phyloP scores from a whole-genome alignment of 164 flowering plant species.

The Malania oleifera region DNA sequence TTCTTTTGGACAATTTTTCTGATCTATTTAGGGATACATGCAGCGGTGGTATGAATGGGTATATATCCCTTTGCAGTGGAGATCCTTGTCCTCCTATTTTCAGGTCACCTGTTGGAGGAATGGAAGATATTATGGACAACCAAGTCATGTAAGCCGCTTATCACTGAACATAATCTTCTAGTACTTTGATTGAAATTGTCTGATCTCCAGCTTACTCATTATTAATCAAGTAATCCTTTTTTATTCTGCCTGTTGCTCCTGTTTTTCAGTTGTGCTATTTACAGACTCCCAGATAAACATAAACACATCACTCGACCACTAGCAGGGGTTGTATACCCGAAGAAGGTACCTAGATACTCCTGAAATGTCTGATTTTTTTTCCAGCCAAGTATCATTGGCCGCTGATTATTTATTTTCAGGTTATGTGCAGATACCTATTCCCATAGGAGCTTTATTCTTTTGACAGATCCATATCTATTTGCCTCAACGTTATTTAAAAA shows the following conservation, averaged over 20 bases:
- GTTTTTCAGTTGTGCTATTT: slow-evolving; percentile 68
- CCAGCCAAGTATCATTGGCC: too few relatives aligned
- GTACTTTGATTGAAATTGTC: slow-evolving; percentile 3
- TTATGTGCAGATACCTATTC: too few relatives aligned
- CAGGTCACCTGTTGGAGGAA: slow-evolving; percentile 64
- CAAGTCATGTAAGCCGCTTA: slow-evolving; percentile 78
- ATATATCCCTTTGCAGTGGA: slow-evolving; percentile 77
- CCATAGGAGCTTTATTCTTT: too few relatives aligned
- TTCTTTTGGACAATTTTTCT: slow-evolving; percentile 24
- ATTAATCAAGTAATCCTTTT: neutral
- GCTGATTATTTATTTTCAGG: too few relatives aligned
- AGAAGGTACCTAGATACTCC: slow-evolving; percentile 49
- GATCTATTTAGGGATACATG: slow-evolving; percentile 44
- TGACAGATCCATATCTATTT: too few relatives aligned
- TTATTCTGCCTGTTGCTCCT: neutral
- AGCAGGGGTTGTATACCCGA: slow-evolving; percentile 69
- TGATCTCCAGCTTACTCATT: neutral
- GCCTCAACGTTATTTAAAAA: too few relatives aligned
- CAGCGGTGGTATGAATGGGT: slow-evolving; percentile 99
- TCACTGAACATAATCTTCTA: neutral
- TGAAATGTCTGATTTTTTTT: too few relatives aligned
- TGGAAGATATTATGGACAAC: slow-evolving; percentile 83
- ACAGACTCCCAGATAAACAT: slow-evolving; percentile 77
- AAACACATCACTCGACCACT: slow-evolving; percentile 79
- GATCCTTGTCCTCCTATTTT: slow-evolving; percentile 90